These are phyloP conservation scores for Leccinum pachyderme DNA, from an alignment of 1,284 basidiomycete species.

Conservation along the genomic window DNA sequence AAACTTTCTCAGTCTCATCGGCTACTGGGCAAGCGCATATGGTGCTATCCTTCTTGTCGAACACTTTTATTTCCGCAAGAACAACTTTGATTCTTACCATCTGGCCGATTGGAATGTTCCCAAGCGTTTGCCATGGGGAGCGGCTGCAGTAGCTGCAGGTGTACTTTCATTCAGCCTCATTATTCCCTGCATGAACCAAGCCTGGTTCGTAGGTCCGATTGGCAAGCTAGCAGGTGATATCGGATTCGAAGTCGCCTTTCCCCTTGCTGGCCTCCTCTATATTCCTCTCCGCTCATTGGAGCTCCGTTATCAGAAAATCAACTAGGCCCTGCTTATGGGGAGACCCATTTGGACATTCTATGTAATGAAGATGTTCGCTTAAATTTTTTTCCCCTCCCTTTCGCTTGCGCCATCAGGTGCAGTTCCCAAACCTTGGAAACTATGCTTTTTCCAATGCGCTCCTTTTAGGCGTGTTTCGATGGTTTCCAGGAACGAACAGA, in stretches of 20 bases:
- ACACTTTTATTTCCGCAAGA: slow-evolving; percentile 60
- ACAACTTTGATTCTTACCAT: slow-evolving; percentile 52
- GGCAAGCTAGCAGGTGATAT: slow-evolving; percentile 71
- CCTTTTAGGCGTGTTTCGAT: slow-evolving; percentile 17
- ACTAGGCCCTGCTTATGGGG: slow-evolving; percentile 9
- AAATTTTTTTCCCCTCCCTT: slow-evolving; percentile 3
- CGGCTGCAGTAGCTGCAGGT: slow-evolving; percentile 56
- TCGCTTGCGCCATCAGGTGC: not conserved
- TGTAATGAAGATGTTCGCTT: slow-evolving; percentile 9
- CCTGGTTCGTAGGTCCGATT: slow-evolving; percentile 73
- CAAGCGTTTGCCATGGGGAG: slow-evolving; percentile 57
- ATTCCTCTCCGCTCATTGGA: slow-evolving; percentile 53
- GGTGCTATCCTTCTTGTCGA: slow-evolving; percentile 60
- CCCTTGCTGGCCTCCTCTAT: slow-evolving; percentile 52
- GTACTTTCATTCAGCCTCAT: slow-evolving; percentile 53
- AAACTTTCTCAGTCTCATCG: slow-evolving; percentile 72
- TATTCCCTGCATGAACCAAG: slow-evolving; percentile 70
- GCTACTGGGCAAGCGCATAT: slow-evolving; percentile 68
- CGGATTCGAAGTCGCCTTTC: slow-evolving; percentile 73
- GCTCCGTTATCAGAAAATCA: slow-evolving; percentile 32
- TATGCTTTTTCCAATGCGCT: not conserved
- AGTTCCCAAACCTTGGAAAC: slow-evolving; percentile 1
- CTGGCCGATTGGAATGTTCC: slow-evolving; percentile 53
- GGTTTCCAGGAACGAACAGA: slow-evolving; percentile 20
- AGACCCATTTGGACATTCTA: slow-evolving; percentile 3